A percentile compares a stretch with the other conserved stretches of the same genome.
phyloP scores from a whole-genome alignment of 2,329 filamentous ascomycete genomes.

The Hypomyces perniciosus region DNA sequence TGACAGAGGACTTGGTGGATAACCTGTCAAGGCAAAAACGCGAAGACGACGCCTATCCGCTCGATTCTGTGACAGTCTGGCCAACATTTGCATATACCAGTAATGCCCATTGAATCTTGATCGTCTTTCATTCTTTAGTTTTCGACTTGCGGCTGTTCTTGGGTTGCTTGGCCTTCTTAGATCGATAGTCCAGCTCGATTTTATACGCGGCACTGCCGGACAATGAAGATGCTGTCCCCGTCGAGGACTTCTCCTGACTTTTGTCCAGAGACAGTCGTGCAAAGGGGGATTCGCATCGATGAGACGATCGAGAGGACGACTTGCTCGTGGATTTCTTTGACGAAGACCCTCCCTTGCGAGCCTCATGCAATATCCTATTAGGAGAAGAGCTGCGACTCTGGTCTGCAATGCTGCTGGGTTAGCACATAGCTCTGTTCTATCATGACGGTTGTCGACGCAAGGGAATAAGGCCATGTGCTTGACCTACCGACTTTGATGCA shows the following conservation, averaged over 20 bases:
- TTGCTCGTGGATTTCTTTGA: slow-evolving; percentile 10
- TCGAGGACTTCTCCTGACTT: background rate
- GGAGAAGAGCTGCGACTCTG: slow-evolving; percentile 28
- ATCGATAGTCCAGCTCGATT: slow-evolving; percentile 25
- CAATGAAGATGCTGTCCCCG: slow-evolving; percentile 14
- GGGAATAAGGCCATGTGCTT: background rate
- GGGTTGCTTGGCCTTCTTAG: slow-evolving; percentile 22
- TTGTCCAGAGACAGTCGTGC: slow-evolving; percentile 16
- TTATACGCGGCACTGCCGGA: slow-evolving; percentile 20
- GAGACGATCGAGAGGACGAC: slow-evolving; percentile 12
- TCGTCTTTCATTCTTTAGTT: slow-evolving; percentile 2
- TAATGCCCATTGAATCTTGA: background rate
- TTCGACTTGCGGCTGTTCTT: slow-evolving; percentile 24
- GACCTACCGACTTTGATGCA: slow-evolving; percentile 41
- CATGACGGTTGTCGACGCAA: background rate
- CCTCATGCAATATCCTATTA: slow-evolving; percentile 31
- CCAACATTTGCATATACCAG: no score
- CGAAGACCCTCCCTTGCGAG: slow-evolving; percentile 31
- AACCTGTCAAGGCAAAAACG: no score
- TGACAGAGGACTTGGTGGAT: no score
- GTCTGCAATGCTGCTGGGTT: slow-evolving; percentile 18
- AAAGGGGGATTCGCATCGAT: slow-evolving; percentile 25
- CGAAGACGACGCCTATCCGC: no score
- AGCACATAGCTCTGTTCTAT: background rate
- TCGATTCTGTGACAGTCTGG: no score